Evolutionary conservation across 2,329 filamentous ascomycete species (phyloP).

Genomic region (Aspergillus candidus): DNA sequence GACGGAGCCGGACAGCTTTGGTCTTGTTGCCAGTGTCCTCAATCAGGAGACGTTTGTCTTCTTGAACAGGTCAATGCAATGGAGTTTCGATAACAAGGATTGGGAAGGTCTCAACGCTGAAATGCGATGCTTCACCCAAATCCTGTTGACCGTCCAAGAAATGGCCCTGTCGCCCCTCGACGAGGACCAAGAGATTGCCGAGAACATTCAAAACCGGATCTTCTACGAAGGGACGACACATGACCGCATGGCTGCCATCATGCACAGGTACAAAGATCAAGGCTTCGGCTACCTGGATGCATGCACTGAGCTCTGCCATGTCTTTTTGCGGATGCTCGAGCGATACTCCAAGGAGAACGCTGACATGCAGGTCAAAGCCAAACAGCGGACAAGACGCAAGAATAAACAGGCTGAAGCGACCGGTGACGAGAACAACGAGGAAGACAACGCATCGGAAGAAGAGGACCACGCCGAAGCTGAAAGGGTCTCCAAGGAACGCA

Average conservation of each 20-base stretch:
- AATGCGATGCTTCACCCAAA: slow-evolving; percentile 93
- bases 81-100: slow-evolving; percentile 70
- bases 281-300: slow-evolving; percentile 90
- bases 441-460: slow-evolving; percentile 55
- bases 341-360: slow-evolving; percentile 90
- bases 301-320: slow-evolving; percentile 81
- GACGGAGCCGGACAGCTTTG: slow-evolving; percentile 67
- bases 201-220: slow-evolving; percentile 94
- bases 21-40: slow-evolving; percentile 78
- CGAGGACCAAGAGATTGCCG: slow-evolving; percentile 95
- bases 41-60: slow-evolving; percentile 94
- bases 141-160: slow-evolving; percentile 83
- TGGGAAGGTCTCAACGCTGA: slow-evolving; percentile 82
- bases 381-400: slow-evolving; percentile 65
- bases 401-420: slow-evolving; percentile 46
- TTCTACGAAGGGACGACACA: slow-evolving; percentile 97
- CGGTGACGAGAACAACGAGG: slow-evolving; percentile 45
- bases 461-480: slow-evolving; percentile 71
- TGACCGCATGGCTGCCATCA: slow-evolving; percentile 73
- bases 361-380: slow-evolving; percentile 85
- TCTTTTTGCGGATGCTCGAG: slow-evolving; percentile 87
- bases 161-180: slow-evolving; percentile 80
- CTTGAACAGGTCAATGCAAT: slow-evolving; percentile 75
- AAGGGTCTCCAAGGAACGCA: slow-evolving; percentile 69
- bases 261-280: slow-evolving; percentile 85